phyloP scores from a whole-genome alignment of 148 eudicot genomes.

The Fagopyrum homotropicum region DNA sequence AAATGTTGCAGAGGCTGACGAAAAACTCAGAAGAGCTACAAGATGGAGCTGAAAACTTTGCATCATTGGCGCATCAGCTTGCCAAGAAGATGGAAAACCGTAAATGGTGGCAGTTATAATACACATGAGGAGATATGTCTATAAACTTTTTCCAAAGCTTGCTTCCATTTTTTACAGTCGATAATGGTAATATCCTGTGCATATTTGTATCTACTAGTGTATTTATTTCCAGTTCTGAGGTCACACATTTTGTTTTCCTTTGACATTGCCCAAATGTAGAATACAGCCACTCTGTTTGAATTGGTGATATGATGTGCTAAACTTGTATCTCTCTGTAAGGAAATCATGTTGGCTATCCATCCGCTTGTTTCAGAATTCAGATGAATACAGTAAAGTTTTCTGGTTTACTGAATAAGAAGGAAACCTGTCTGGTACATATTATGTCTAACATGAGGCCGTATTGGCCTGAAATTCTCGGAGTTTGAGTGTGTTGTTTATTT shows the following conservation, averaged over 20 bases:
- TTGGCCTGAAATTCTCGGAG: too few species aligned
- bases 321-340: not conserved
- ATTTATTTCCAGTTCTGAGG: not conserved
- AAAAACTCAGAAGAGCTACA: slow-evolving; percentile 66
- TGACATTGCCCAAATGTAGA: not conserved
- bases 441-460: too few species aligned
- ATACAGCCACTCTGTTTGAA: not conserved
- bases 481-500: too few species aligned
- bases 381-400: too few species aligned
- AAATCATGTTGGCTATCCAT: not conserved
- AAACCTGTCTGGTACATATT: too few species aligned
- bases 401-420: too few species aligned
- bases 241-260: not conserved
- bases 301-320: not conserved
- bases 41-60: slow-evolving; percentile 68
- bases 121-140: not conserved
- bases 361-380: not conserved
- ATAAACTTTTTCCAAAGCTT: not conserved
- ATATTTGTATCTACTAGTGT: slow-evolving; percentile 5
- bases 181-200: not conserved
- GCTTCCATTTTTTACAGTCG: not conserved
- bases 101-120: slow-evolving; percentile 83
- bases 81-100: slow-evolving; percentile 80
- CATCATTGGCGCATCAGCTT: slow-evolving; percentile 73
- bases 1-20: slow-evolving; percentile 51